Evolutionary conservation across 441 rosid species (phyloP), one percentile per base, ranked within the genome.

Genomic region (Erodium moschatum): DNA sequence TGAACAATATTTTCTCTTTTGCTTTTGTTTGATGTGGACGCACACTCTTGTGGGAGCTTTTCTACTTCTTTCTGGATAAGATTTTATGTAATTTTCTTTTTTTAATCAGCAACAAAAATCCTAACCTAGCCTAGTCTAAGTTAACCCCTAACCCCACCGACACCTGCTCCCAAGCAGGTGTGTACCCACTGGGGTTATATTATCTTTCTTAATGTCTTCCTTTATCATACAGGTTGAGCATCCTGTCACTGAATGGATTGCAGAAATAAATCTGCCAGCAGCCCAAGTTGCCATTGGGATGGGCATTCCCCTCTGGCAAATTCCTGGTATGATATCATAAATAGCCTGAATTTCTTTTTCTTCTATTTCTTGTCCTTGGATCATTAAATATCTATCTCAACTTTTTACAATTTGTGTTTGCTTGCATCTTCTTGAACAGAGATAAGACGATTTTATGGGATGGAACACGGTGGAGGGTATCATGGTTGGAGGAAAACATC

Each of bases 221-320:
- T 70, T 71, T 35, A 19, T 24, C 66, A 72, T 73, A 66, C 73
- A 95, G 99, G 99, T 96, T 77, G 99, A 96, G 91, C 99, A 96
- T 72, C 98, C 99, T 70, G 99, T 96, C 72, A 96, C 99, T 11
- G 99, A 96, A 81, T 92, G 99, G 99, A 96, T 92, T 81, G 99
- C 98, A 42, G 98, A 92, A 83, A 75, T 92, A 76, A 95, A 87
- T 84, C 87, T 95, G 75, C 99, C 99, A 67, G 96, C 97, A 29
- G 98, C 99, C 38, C 99, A 92, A 80, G 97, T 90, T 80, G 91
- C 93, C n/a, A 96, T 95, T 6, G 99, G 98, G 84, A 90, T 92
- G 97, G 99, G 92, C 64, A 90, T 96, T 81, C 98, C 99, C 69
- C 90, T 96, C 65, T 96, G 97, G 97, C 84, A 88, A 79, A 96